Evolutionary conservation across 1,284 basidiomycete species (phyloP), one percentile per base, ranked within the genome.

Genomic region (Boletus sp.): DNA sequence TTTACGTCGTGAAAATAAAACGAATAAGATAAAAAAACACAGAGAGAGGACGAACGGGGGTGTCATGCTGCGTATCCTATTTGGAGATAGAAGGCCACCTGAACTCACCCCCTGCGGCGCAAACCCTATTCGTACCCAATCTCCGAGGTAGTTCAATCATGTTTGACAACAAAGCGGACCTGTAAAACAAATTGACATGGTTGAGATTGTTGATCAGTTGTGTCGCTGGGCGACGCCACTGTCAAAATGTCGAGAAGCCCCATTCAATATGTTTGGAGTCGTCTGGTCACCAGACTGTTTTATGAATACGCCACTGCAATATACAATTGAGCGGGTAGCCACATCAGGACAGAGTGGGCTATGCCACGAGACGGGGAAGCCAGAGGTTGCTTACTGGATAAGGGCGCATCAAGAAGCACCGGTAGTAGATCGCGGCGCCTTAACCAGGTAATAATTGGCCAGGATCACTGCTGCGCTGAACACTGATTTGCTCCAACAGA

Each of bases 41-140:
- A 53, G 18, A 43, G 7, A 47, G 29, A 62, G 45, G 47, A 37
- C 53, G 47, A 46, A 50, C 51, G 48, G 56, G 46, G 55, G 27
- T 61, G 50, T 69, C 58, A 67, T 41, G 53, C 56, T 50, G 45
- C n/a, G 9, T 20, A 41, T 49, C 51, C 65, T 50, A 54, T 59
- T 71, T 57, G 66, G 66, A 69, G 66, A 59, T 67, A 67, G 44
- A 67, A 56, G 56, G 57, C 35, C 39, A 55, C 54, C 45, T 57
- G 47, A 60, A 51, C 54, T 67, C 64, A 52, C 44, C 50, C 33
- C 46, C 46, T 54, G 56, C 55, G 61, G 67, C 45, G 55, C 52
- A 70, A 67, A 63, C 68, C 39, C 61, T 64, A 67, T 65, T 57
- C 46, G 41, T 44, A 50, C 47, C 43, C 65, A 57, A 69, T 67